phyloP scores from a whole-genome alignment of 768 basidiomycete species.

The Macrolepiota albuminosa region DNA sequence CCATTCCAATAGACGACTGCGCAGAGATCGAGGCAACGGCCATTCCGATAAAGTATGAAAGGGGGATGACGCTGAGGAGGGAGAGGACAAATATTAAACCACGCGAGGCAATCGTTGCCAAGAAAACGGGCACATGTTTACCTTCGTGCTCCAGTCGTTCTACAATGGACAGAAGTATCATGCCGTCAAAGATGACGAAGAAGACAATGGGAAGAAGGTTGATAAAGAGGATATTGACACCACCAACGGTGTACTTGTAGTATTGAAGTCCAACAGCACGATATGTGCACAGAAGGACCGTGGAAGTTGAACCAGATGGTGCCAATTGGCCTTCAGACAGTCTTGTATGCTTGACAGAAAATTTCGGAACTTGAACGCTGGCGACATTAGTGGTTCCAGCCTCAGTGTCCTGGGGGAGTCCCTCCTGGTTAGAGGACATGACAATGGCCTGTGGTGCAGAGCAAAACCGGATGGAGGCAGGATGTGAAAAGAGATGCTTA shows the following conservation, averaged over 20 bases:
- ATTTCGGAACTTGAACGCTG: slow-evolving; percentile 32
- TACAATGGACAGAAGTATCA: slow-evolving; percentile 69
- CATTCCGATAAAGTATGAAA: slow-evolving; percentile 99
- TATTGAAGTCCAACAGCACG: slow-evolving; percentile 86
- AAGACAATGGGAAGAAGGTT: slow-evolving; percentile 92
- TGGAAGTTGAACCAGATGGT: slow-evolving; percentile 75
- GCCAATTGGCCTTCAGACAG: slow-evolving; percentile 86
- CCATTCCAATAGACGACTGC: slow-evolving; percentile 98
- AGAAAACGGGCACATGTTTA: slow-evolving; percentile 55
- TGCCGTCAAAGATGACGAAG: slow-evolving; percentile 93
- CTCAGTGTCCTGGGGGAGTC: slow-evolving; percentile 23
- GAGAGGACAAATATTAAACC: slow-evolving; percentile 79
- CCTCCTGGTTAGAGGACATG: slow-evolving; percentile 29
- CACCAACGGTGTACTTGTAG: slow-evolving; percentile 98
- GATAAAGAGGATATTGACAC: slow-evolving; percentile 97
- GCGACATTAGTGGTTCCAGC: slow-evolving; percentile 19
- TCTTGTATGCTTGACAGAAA: slow-evolving; percentile 67
- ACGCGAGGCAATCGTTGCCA: slow-evolving; percentile 67
- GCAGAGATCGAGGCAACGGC: slow-evolving; percentile 99
- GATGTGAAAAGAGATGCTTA: slow-evolving; percentile 71
- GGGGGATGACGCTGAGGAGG: slow-evolving; percentile 88
- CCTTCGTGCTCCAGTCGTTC: slow-evolving; percentile 55
- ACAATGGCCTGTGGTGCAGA: slow-evolving; percentile 75
- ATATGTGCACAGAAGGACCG: slow-evolving; percentile 92
- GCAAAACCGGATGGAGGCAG: slow-evolving; percentile 88